Conservation (phyloP, 2,329 filamentous ascomycete genomes). For the Colletotrichum neosansevieriae region DNA sequence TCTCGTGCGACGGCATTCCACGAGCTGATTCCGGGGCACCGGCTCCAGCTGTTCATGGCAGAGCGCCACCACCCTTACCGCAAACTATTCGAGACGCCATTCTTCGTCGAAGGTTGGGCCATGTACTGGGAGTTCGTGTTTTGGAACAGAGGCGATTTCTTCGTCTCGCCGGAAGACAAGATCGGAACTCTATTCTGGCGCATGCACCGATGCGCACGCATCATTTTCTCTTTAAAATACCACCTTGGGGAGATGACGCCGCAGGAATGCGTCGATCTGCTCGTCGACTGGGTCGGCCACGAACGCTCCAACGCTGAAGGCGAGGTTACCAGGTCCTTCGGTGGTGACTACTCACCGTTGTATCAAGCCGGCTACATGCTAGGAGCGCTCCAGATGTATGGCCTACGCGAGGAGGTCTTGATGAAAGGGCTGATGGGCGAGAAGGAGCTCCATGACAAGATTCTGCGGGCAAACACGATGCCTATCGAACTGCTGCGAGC, state of each 20-base stretch:
- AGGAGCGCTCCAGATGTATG: conserved; percentile 67
- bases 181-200: conserved; percentile 72
- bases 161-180: conserved; percentile 61
- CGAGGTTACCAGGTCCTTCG: conserved; percentile 68
- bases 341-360: conserved; percentile 67
- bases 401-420: conserved; percentile 62
- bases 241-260: conserved; percentile 67
- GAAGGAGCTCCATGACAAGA: conserved; percentile 67
- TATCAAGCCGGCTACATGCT: conserved; percentile 73
- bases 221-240: conserved; percentile 69
- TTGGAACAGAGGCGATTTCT: conserved; percentile 66
- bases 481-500: conserved; percentile 67
- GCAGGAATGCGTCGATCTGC: conserved; percentile 66
- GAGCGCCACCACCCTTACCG: conserved; percentile 62
- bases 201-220: conserved; percentile 71
- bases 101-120: conserved; percentile 72
- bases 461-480: conserved; percentile 65
- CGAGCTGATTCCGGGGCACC: conserved; percentile 71
- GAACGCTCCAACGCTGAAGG: conserved; percentile 71
- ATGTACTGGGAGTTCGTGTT: conserved; percentile 72
- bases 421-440: conserved; percentile 54
- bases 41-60: conserved; percentile 64
- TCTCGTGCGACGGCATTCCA: conserved; percentile 70
- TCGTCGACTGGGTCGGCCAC: conserved; percentile 69
- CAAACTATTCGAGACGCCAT: conserved; percentile 65